phyloP scores from a whole-genome alignment of 148 eudicot genomes.

The Dysphania ambrosioides region DNA sequence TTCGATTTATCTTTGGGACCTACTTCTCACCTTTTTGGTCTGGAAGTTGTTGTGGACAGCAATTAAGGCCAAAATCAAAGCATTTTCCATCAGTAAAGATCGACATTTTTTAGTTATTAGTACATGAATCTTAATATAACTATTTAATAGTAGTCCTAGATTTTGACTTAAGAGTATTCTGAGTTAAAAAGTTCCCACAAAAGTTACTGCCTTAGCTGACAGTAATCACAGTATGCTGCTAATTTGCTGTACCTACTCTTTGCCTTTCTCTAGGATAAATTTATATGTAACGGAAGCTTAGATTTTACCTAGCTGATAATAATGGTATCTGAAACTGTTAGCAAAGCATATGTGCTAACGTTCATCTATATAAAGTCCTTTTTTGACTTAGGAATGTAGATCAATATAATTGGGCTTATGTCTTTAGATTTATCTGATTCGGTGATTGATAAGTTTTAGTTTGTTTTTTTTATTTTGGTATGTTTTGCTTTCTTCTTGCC shows the following conservation, averaged over 20 bases:
- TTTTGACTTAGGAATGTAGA: conserved; percentile 14
- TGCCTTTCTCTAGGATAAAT: background rate
- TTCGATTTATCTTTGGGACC: conserved; percentile 18
- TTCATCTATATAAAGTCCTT: conserved; percentile 6
- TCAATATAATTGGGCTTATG: background rate
- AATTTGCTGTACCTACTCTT: background rate
- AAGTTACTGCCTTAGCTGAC: background rate
- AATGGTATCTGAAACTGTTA: background rate
- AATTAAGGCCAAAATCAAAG: conserved; percentile 22
- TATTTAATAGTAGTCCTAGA: background rate
- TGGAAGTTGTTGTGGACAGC: conserved; percentile 27
- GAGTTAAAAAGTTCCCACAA: conserved; percentile 1
- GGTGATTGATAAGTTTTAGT: background rate
- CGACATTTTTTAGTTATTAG: background rate
- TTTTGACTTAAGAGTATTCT: conserved; percentile 18
- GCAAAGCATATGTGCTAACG: background rate
- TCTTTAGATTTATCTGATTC: background rate
- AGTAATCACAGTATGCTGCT: conserved; percentile 15
- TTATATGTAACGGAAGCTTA: background rate
- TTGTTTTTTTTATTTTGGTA: too few species aligned
- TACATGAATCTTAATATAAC: background rate
- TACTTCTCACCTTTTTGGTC: conserved; percentile 28
- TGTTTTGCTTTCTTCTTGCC: too few species aligned
- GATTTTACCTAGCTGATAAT: conserved; percentile 9
- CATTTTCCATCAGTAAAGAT: conserved; percentile 14